These are phyloP conservation scores for Elaeis oleifera DNA, from an alignment of 202 grass and related monocot species.

Conservation along the genomic window DNA sequence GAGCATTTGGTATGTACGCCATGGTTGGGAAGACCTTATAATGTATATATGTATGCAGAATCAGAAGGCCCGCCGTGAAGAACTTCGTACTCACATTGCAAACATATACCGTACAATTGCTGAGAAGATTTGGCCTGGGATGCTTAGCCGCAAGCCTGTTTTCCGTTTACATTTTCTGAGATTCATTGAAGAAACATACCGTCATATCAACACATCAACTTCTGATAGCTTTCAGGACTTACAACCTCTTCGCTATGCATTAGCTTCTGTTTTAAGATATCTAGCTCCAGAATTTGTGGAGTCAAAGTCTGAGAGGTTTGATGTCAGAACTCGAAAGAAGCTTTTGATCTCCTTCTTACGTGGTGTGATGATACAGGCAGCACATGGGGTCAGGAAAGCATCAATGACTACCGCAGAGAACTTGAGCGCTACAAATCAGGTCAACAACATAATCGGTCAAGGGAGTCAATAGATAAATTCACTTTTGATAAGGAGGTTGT, in stretches of 20 bases:
- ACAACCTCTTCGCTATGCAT: conserved; percentile 79
- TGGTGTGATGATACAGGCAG: conserved; percentile 85
- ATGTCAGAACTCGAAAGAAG: conserved; percentile 66
- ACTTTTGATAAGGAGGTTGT: conserved; percentile 86
- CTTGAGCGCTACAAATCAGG: conserved; percentile 89
- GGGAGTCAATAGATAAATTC: conserved; percentile 93
- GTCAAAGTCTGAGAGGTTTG: conserved; percentile 75
- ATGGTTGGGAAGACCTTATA: not conserved
- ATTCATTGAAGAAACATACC: conserved; percentile 90
- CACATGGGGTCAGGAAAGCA: conserved; percentile 63
- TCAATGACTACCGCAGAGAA: conserved; percentile 68
- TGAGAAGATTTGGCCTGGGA: conserved; percentile 94
- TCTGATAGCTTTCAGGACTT: conserved; percentile 77
- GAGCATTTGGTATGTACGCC: too few species aligned
- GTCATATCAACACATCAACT: conserved; percentile 38
- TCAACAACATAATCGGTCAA: conserved; percentile 83
- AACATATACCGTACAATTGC: conserved; percentile 90
- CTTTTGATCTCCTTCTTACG: conserved; percentile 73
- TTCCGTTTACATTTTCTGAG: conserved; percentile 66
- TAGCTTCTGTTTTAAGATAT: conserved; percentile 83
- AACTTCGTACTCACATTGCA: conserved; percentile 68
- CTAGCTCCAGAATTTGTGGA: conserved; percentile 93
- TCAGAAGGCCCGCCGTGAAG: conserved; percentile 72
- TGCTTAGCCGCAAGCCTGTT: conserved; percentile 72
- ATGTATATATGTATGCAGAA: conserved; percentile 55